Percentiles rank a stretch among this genome's conserved stretches.
Conservation (phyloP, 2,329 filamentous ascomycete genomes). For the Diaporthe sp. region DNA sequence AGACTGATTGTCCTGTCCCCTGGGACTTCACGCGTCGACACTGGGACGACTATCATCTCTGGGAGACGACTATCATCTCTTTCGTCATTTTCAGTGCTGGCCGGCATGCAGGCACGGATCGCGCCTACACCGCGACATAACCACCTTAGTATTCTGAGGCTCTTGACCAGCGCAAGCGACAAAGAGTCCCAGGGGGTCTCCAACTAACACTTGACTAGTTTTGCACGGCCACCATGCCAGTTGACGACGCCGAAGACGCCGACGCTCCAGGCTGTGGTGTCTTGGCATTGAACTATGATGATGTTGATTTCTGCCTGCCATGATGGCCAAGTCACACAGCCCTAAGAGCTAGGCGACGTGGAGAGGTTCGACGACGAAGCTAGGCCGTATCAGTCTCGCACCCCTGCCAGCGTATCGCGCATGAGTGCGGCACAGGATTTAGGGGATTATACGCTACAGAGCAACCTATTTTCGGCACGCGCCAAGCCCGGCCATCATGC, state of each 20-base stretch:
- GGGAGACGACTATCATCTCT: too few relatives aligned
- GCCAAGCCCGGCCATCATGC: not conserved
- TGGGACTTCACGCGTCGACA: too few relatives aligned
- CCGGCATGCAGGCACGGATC: not conserved
- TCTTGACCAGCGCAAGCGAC: not conserved
- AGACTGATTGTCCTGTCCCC: conserved; percentile 17
- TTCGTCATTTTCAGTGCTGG: not conserved
- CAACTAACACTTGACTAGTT: not conserved
- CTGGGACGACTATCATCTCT: not conserved
- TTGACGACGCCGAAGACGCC: not conserved
- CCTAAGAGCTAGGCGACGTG: not conserved
- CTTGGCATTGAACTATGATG: not conserved
- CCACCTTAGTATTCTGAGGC: not conserved
- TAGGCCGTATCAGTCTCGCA: not conserved
- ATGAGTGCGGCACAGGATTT: conserved; percentile 12
- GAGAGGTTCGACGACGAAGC: not conserved
- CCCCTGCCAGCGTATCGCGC: conserved; percentile 13
- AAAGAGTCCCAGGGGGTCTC: not conserved
- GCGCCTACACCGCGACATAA: not conserved
- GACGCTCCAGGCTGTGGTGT: not conserved
- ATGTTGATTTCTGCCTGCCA: not conserved
- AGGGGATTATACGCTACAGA: not conserved
- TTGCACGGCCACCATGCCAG: too few relatives aligned
- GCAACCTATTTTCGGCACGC: conserved; percentile 13
- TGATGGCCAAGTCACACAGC: not conserved